Conservation (phyloP, 2,329 filamentous ascomycete genomes). For the Chrysosporium keratinophilum region DNA sequence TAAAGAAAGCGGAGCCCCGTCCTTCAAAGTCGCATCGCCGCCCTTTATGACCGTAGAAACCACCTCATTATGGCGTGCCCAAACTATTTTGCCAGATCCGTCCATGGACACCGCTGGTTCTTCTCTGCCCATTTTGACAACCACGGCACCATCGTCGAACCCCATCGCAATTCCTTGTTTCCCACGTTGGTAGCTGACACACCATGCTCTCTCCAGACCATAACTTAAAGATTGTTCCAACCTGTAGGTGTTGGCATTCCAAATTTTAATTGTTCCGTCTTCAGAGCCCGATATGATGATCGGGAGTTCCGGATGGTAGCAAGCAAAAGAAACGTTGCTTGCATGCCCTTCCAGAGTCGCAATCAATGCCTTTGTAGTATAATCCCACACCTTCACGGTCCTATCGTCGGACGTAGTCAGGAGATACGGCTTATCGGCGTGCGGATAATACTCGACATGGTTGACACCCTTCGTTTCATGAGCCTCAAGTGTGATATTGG, state of each 20-base stretch:
- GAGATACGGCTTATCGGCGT: conserved; percentile 67
- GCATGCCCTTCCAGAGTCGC: conserved; percentile 94
- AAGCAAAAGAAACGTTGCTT: conserved; percentile 95
- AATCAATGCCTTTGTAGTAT: conserved; percentile 94
- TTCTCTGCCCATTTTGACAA: conserved; percentile 94
- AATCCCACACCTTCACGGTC: conserved; percentile 98
- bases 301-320: conserved; percentile 92
- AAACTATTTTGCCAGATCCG: conserved; percentile 86
- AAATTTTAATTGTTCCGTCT: conserved; percentile 94
- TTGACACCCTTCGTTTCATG: conserved; percentile 97
- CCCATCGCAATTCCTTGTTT: conserved; percentile 91
- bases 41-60: conserved; percentile 92
- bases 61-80: conserved; percentile 90
- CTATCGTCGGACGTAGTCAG: conserved; percentile 94
- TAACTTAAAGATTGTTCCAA: conserved; percentile 95
- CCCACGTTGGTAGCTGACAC: conserved; percentile 88
- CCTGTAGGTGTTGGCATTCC: conserved; percentile 96
- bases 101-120: conserved; percentile 98
- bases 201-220: conserved; percentile 92
- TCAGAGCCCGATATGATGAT: conserved; percentile 97
- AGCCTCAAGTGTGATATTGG: conserved; percentile 93
- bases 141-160: conserved; percentile 94
- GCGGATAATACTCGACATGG: conserved; percentile 78
- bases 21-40: conserved; percentile 71
- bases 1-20: conserved; percentile 74